Percentiles rank a stretch among this genome's conserved stretches.
These are phyloP conservation scores for Micractinium sp. DNA, from an alignment of 139 green algal species.

Conservation along the genomic window DNA sequence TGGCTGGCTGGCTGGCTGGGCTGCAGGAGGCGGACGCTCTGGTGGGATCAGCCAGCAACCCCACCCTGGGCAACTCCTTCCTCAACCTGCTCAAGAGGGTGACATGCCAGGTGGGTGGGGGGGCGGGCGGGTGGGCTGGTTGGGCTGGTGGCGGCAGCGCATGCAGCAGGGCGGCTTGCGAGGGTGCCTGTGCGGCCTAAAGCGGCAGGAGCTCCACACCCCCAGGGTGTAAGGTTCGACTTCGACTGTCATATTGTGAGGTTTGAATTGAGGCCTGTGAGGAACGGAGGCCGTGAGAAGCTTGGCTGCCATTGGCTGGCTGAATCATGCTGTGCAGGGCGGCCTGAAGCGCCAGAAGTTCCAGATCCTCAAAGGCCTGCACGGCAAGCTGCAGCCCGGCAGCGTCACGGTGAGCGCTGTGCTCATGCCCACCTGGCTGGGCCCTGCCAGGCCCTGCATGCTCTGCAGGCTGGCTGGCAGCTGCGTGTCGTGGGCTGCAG, in stretches of 20 bases:
- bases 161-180: neutral
- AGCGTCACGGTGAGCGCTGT: constrained; percentile 32
- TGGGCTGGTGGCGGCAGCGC: neutral
- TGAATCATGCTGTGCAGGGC: constrained; percentile 10
- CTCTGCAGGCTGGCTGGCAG: no score
- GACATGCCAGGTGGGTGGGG: constrained; percentile 1
- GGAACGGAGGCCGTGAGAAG: no score
- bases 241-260: no score
- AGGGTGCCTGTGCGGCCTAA: no score
- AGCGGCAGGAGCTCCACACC: no score
- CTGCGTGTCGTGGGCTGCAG: no score
- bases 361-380: constrained; percentile 31
- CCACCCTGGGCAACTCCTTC: constrained; percentile 67
- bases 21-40: constrained; percentile 68
- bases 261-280: no score
- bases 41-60: constrained; percentile 62
- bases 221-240: no score
- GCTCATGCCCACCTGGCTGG: no score
- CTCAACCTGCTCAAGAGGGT: constrained; percentile 46
- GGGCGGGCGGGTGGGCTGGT: neutral
- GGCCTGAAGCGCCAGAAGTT: constrained; percentile 22
- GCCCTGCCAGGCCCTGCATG: no score
- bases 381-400: constrained; percentile 29
- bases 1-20: no score
- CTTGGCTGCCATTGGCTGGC: neutral